These are phyloP conservation scores for Scheffersomyces coipomensis DNA, from an alignment of 805 yeast species.

Conservation along the genomic window DNA sequence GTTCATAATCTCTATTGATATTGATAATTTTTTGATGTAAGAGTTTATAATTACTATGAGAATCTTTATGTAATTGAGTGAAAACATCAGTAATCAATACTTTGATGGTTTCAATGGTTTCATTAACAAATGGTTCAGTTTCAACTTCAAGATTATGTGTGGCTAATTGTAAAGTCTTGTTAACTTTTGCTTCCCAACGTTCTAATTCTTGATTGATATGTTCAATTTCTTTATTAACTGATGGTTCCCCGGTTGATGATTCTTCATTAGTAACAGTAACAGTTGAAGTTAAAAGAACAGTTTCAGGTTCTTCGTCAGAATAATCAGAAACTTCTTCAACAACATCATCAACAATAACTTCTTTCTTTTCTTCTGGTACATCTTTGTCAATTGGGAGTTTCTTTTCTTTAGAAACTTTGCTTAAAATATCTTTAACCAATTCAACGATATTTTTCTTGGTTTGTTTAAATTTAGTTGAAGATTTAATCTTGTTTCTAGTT, in stretches of 20 bases:
- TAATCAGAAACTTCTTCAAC: conserved; percentile 4
- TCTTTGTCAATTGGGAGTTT: conserved; percentile 3
- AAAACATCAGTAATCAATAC: conserved; percentile 23
- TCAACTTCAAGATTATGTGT: conserved; percentile 27
- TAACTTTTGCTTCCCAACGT: conserved; percentile 32
- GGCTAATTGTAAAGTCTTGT: conserved; percentile 34
- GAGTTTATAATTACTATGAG: conserved; percentile 27
- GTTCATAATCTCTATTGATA: conserved; percentile 33
- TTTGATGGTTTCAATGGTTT: conserved; percentile 21
- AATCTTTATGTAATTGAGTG: conserved; percentile 24
- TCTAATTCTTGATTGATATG: conserved; percentile 28
- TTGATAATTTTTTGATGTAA: conserved; percentile 26
- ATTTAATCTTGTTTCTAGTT: too few relatives aligned
- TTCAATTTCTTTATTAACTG: conserved; percentile 1
- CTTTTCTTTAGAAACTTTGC: conserved; percentile 9
- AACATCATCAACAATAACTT: conserved; percentile 1
- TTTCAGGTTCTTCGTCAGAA: conserved; percentile 16
- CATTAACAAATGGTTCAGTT: conserved; percentile 24
- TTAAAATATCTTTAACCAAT: conserved; percentile 20
- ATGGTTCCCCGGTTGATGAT: conserved; percentile 1
- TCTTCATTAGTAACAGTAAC: conserved; percentile 9
- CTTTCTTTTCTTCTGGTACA: not conserved
- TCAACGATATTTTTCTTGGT: conserved; percentile 13
- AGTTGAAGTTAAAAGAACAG: conserved; percentile 23
- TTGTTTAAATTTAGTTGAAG: conserved; percentile 6